Evolutionary conservation across 345 rosid genomes (phyloP).

Genomic region (Carallia pectinifolia): DNA sequence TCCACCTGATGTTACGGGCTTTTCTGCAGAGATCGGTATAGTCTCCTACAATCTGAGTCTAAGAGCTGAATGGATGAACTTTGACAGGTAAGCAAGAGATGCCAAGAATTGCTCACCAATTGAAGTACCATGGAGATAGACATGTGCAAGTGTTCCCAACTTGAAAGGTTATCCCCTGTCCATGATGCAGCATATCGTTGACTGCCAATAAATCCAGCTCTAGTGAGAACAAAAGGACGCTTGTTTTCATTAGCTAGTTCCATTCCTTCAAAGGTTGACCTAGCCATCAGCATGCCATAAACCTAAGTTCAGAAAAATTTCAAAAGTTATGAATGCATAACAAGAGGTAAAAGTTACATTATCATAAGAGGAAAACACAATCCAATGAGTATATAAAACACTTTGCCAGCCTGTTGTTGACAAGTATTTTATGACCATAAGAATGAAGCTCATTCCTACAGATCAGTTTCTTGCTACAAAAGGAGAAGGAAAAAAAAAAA

Average conservation of each 20-base stretch:
- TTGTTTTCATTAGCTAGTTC: slow-evolving; percentile 60
- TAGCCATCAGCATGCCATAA: slow-evolving; percentile 91
- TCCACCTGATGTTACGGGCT: no score
- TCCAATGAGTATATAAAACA: no score
- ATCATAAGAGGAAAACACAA: no score
- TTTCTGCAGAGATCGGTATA: no score
- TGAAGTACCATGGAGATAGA: slow-evolving; percentile 91
- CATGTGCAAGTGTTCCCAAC: slow-evolving; percentile 92
- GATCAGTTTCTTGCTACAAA: not conserved
- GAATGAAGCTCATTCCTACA: no score
- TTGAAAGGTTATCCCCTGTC: slow-evolving; percentile 95
- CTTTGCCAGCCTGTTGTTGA: no score
- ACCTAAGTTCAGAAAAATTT: slow-evolving; percentile 42
- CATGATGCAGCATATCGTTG: slow-evolving; percentile 92
- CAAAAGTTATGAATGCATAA: not conserved
- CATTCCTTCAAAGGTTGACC: slow-evolving; percentile 88
- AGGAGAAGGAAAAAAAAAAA: slow-evolving; percentile 5
- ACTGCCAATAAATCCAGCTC: slow-evolving; percentile 90
- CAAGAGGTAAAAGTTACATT: no score
- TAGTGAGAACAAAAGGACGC: slow-evolving; percentile 92
- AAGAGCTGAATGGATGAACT: no score
- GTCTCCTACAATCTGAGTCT: no score
- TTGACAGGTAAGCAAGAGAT: slow-evolving; percentile 3
- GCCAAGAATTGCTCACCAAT: slow-evolving; percentile 56
- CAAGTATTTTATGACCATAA: no score